Percentiles rank a stretch among this genome's conserved stretches.
phyloP scores from a whole-genome alignment of 164 flowering plant species.

The Taxillus chinensis region DNA sequence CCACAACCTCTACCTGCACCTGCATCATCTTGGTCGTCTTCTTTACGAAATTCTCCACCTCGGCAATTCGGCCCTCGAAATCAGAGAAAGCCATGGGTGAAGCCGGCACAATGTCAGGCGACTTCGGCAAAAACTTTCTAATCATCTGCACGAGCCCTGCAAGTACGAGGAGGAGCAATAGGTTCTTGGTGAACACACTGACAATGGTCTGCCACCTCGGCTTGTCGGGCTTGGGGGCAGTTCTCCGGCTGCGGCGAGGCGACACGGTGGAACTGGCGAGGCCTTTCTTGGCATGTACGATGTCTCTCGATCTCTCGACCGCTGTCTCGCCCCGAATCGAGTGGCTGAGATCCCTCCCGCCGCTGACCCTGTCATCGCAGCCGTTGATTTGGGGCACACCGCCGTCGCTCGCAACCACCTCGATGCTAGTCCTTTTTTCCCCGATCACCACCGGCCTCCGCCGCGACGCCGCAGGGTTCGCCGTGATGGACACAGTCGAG shows the following conservation, averaged over 20 bases:
- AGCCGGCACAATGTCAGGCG: constrained; percentile 12
- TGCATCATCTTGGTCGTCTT: constrained; percentile 21
- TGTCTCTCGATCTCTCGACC: constrained; percentile 33
- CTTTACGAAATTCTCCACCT: constrained; percentile 48
- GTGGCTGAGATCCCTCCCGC: constrained; percentile 40
- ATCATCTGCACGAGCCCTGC: constrained; percentile 42
- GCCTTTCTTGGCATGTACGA: constrained; percentile 18
- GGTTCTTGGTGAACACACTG: constrained; percentile 49
- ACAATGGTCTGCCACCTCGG: constrained; percentile 51
- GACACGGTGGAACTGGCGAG: constrained; percentile 16
- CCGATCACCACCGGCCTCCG: constrained; percentile 26
- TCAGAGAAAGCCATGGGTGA: constrained; percentile 23
- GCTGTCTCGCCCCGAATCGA: constrained; percentile 39
- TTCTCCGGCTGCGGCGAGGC: constrained; percentile 30
- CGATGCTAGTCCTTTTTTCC: constrained; percentile 24
- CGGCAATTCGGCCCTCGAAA: constrained; percentile 48
- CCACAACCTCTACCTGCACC: constrained; percentile 10
- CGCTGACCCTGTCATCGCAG: constrained; percentile 3
- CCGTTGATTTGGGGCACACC: constrained; percentile 2
- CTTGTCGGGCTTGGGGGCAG: constrained; percentile 23
- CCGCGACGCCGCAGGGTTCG: constrained; percentile 32
- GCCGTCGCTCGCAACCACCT: constrained; percentile 9
- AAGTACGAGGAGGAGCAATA: constrained; percentile 35
- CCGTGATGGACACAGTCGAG: constrained; percentile 63
- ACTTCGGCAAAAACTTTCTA: constrained; percentile 20